A percentile compares a stretch with the other conserved stretches of the same genome.
phyloP scores from a whole-genome alignment of 2,329 filamentous ascomycete genomes.

The Fusarium tricinctum region DNA sequence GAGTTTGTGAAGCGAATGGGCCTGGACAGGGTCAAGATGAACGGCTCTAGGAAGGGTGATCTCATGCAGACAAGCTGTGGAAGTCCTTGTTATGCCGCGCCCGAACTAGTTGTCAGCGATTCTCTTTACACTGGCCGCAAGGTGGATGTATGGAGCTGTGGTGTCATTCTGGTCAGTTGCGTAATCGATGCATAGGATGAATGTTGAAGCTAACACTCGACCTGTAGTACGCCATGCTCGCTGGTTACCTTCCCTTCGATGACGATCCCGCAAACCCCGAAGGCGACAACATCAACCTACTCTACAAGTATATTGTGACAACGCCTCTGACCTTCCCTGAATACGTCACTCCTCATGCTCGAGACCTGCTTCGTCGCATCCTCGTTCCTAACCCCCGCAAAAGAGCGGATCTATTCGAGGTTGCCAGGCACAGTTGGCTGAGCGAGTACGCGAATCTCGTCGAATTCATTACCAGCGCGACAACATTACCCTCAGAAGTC shows the following conservation, averaged over 20 bases:
- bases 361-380: constrained; percentile 92
- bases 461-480: constrained; percentile 95
- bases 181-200: neutral
- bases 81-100: constrained; percentile 96
- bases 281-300: constrained; percentile 97
- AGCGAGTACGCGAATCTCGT: constrained; percentile 98
- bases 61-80: constrained; percentile 99
- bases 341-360: constrained; percentile 96
- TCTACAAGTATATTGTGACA: constrained; percentile 99
- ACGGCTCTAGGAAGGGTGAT: constrained; percentile 87
- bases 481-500: constrained; percentile 87
- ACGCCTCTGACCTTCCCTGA: constrained; percentile 98
- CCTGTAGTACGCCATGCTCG: constrained; percentile 95
- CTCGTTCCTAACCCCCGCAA: constrained; percentile 95
- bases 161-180: constrained; percentile 89
- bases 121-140: constrained; percentile 97
- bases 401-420: constrained; percentile 95
- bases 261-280: constrained; percentile 98
- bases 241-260: constrained; percentile 96
- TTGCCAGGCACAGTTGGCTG: constrained; percentile 97
- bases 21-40: constrained; percentile 82
- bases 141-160: constrained; percentile 99
- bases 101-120: constrained; percentile 96
- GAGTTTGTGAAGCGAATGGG: constrained; percentile 89
- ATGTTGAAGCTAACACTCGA: constrained; percentile 26